Evolutionary conservation across 305 asterid species (phyloP), one percentile per base, ranked within the genome.

Genomic region (Fraxinus nigra): DNA sequence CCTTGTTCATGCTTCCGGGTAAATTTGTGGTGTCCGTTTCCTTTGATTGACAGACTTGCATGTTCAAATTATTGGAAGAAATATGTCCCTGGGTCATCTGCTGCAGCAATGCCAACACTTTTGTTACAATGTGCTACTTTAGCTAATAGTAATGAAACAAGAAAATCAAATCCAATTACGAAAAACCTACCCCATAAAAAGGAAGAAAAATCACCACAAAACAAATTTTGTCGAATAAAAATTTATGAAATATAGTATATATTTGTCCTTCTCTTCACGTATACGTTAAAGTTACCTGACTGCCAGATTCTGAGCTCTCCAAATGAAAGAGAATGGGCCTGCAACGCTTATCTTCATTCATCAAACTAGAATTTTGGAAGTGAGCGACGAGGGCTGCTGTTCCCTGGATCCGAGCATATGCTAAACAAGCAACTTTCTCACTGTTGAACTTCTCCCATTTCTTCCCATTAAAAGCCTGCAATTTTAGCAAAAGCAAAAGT

Each of bases 381-480:
- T 92, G 98, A 37, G 94, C 83, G 40, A 92, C 82, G 11, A 93
- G 92, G 86, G 98, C 94, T 0, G 88, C 63, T 80, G 88, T 91
- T 32, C 98, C 97, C 84, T 93, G 98, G 77, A 93, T 93, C 54
- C 98, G 86, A 85, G 96, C 98, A 75, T 89, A 93, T 3, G 98
- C 98, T 87, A 93, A 83, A 30, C 90, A 89, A 70, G 97, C 93
- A 37, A 93, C 90, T 85, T 93, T 93, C 81, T 91, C 98, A 28
- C 98, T 93, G 81, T 93, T 91, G 81, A 93, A 93, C 85, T 91
- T 93, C 84, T 92, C 97, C 97, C 98, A 93, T 78, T 85, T 91
- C 87, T 86, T 90, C 56, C 97, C 98, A 59, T 90, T 83, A 86
- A 93, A 89, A 73, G 88, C 90, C 98, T 93, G 86, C 34, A 56